These are phyloP conservation scores for Wickerhamiella occidentalis DNA, from an alignment of 805 yeast species.

Conservation along the genomic window DNA sequence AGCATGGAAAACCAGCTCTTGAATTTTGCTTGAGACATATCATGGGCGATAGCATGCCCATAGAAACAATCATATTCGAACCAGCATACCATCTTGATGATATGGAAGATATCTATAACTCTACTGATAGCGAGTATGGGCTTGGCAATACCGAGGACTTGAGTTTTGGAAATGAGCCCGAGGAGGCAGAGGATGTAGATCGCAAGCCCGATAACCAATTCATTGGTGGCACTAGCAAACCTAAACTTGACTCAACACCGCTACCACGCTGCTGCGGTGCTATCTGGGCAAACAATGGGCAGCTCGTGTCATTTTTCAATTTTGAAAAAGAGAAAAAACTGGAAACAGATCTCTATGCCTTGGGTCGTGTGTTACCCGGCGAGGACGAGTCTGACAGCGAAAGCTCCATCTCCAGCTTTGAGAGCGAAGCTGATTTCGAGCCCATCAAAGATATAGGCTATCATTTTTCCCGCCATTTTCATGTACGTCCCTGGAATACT, in stretches of 20 bases:
- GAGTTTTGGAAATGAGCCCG: neutral
- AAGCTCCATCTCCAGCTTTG: conserved; percentile 16
- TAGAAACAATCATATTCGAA: conserved; percentile 23
- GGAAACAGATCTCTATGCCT: conserved; percentile 10
- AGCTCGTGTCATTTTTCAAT: conserved; percentile 72
- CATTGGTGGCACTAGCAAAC: conserved; percentile 19
- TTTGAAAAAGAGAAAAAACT: conserved; percentile 32
- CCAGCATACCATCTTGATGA: neutral
- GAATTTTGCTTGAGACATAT: conserved; percentile 68
- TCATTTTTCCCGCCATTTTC: conserved; percentile 15
- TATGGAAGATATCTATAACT: conserved; percentile 20
- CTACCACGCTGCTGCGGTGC: conserved; percentile 93
- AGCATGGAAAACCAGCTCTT: conserved; percentile 52
- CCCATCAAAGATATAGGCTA: conserved; percentile 1
- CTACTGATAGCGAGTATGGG: conserved; percentile 23
- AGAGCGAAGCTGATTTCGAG: conserved; percentile 3
- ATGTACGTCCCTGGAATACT: neutral
- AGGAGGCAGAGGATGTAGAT: conserved; percentile 3
- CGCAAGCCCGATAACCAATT: conserved; percentile 9
- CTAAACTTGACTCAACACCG: conserved; percentile 65
- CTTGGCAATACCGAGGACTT: neutral
- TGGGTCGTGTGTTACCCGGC: conserved; percentile 21
- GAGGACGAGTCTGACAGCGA: conserved; percentile 10
- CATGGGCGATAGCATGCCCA: conserved; percentile 49
- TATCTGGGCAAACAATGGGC: conserved; percentile 68